Evolutionary conservation across 306 rosid species (phyloP).

Genomic region (Echinosophora koreensis): DNA sequence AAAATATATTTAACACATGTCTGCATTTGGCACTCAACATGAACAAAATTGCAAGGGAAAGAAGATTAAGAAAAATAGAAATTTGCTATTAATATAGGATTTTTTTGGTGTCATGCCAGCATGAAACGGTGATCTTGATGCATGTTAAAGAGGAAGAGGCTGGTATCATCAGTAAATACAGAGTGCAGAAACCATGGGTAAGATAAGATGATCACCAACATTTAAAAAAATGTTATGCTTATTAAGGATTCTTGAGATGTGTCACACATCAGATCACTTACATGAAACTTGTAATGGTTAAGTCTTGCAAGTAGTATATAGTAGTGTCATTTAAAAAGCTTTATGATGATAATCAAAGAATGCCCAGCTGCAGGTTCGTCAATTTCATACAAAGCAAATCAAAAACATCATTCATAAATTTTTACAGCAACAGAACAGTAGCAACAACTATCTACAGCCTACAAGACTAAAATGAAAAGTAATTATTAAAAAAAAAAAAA

Average conservation of each 20-base stretch:
- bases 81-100: not conserved
- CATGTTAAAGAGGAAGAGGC: slow-evolving; percentile 15
- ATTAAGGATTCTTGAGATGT: slow-evolving; percentile 20
- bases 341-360: not conserved
- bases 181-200: slow-evolving; percentile 18
- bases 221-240: not conserved
- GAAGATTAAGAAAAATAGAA: not conserved
- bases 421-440: not conserved
- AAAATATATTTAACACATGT: slow-evolving; percentile 23
- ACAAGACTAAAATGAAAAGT: slow-evolving; percentile 9
- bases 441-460: slow-evolving; percentile 3
- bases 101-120: not conserved
- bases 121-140: slow-evolving; percentile 6
- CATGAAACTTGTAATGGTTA: slow-evolving; percentile 5
- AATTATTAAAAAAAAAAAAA: not conserved
- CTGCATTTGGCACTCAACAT: slow-evolving; percentile 30
- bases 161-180: slow-evolving; percentile 7
- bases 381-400: slow-evolving; percentile 2
- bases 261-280: slow-evolving; percentile 9
- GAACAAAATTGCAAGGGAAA: slow-evolving; percentile 15
- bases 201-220: slow-evolving; percentile 21
- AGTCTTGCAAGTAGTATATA: slow-evolving; percentile 11
- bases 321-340: not conserved
- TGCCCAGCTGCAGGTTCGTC: slow-evolving; percentile 4
- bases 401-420: slow-evolving; percentile 6